A percentile compares a stretch with the other conserved stretches of the same genome.
Conservation (phyloP, 225 moss, liverwort and hornwort species). For the Sphagnum contortum region DNA sequence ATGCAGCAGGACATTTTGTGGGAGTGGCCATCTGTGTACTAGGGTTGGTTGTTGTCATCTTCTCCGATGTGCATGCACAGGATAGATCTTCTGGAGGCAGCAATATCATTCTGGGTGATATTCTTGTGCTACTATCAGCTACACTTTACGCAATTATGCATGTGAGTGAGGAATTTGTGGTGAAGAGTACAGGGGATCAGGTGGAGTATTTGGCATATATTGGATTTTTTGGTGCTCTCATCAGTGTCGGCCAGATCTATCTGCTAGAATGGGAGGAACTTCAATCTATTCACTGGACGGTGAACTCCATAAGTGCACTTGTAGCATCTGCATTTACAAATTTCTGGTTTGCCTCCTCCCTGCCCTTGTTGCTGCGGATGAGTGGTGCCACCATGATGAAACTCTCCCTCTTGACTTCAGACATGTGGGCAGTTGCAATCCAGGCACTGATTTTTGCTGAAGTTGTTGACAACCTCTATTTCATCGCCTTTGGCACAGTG, state of each 20-base stretch:
- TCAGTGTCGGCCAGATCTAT: constrained; percentile 64
- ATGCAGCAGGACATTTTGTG: constrained; percentile 45
- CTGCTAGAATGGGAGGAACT: constrained; percentile 28
- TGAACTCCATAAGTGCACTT: constrained; percentile 18
- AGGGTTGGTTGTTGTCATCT: constrained; percentile 60
- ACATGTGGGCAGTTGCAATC: constrained; percentile 92
- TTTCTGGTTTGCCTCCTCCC: constrained; percentile 49
- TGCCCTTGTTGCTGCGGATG: constrained; percentile 64
- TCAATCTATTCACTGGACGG: constrained; percentile 22
- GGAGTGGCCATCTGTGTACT: constrained; percentile 64
- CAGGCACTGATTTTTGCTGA: constrained; percentile 64
- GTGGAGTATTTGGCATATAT: constrained; percentile 68
- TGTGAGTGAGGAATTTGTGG: constrained; percentile 83
- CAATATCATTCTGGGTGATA: constrained; percentile 60
- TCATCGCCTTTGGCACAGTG: constrained; percentile 46
- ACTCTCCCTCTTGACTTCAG: constrained; percentile 82
- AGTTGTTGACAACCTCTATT: constrained; percentile 40
- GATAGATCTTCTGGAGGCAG: constrained; percentile 56
- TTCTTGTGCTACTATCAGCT: constrained; percentile 43
- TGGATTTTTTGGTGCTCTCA: constrained; percentile 68
- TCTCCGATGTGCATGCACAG: constrained; percentile 75
- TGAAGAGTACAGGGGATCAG: constrained; percentile 58
- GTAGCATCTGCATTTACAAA: constrained; percentile 39
- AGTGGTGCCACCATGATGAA: constrained; percentile 87
- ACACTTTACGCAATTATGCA: constrained; percentile 71